Evolutionary conservation across 371 early-diverging fungal genomes (phyloP), one percentile per base, ranked within the genome.

Genomic region (Syncephalastrum sp.): DNA sequence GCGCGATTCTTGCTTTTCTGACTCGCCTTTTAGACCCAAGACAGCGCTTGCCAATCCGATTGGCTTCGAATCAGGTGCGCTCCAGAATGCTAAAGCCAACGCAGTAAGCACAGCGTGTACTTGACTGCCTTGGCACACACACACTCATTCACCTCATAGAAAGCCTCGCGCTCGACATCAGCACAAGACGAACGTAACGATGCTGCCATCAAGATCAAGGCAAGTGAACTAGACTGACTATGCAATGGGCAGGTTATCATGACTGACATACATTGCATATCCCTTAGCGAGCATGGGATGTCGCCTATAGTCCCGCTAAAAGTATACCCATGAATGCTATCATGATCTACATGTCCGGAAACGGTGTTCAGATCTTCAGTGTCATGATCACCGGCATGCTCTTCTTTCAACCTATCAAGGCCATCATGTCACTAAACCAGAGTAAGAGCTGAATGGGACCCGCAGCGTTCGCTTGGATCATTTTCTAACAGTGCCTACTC

Each of bases 281-380:
- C 16, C 43, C 16, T 52, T 60, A 94, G 90, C 92, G 95, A 88
- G 97, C 96, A 17, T 96, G 95, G 96, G 97, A 98, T 68, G 83
- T 88, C n/a, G 96, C 98, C 1, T 79, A 93, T 59, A 87, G 86
- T 0, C 92, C 94, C 13, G 94, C 88, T 49, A 97, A 97, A 67
- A 88, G 88, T 47, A 87, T 96, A 25, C 96, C 97, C 1, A 97
- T 97, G 97, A 96, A 96, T 59, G 93, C 84, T 21, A 87, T 99
- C 72, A 99, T 99, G 99, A 83, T 97, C 45, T 98, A 92, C 80
- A 99, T 99, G 99, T 89, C 91, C 16, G 99, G 99, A 47, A 95
- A 90, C 64, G 70, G 88, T 57, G 91, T 99, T 42, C 95, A 97
- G 60, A 96, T 98, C 52, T 99, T 95, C 60, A 89, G 89, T 43